Conservation (phyloP, 2,329 filamentous ascomycete genomes). For the Cordyceps tenuipes region DNA sequence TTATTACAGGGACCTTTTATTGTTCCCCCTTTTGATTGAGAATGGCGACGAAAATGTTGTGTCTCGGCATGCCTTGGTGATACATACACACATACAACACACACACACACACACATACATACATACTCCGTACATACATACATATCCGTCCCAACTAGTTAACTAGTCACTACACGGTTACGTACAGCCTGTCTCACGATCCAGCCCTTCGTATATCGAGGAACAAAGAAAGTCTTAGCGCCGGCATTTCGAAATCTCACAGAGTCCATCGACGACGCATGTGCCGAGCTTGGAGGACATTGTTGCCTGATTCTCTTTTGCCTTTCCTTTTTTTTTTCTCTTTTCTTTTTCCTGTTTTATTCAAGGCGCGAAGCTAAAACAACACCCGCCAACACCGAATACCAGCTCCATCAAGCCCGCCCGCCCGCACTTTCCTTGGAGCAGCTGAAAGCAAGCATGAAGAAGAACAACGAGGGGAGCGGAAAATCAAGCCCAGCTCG, state of each 20-base stretch:
- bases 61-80: background rate
- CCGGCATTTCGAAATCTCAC: slow-evolving; percentile 4
- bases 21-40: background rate
- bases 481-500: too few relatives aligned
- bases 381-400: too few relatives aligned
- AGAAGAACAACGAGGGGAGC: background rate
- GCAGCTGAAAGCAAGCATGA: background rate
- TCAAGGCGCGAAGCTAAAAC: background rate
- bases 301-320: background rate
- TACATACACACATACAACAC: too few relatives aligned
- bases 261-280: background rate
- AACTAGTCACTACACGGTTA: too few relatives aligned
- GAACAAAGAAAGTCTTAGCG: background rate
- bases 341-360: background rate
- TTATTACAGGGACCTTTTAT: too few relatives aligned
- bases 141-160: too few relatives aligned
- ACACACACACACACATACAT: background rate
- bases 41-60: background rate
- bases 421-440: background rate
- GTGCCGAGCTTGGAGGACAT: background rate
- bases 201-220: background rate
- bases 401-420: too few relatives aligned
- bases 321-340: background rate
- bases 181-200: background rate
- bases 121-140: background rate